Conservation (phyloP, 768 basidiomycete genomes). For the Mycena amicta region DNA sequence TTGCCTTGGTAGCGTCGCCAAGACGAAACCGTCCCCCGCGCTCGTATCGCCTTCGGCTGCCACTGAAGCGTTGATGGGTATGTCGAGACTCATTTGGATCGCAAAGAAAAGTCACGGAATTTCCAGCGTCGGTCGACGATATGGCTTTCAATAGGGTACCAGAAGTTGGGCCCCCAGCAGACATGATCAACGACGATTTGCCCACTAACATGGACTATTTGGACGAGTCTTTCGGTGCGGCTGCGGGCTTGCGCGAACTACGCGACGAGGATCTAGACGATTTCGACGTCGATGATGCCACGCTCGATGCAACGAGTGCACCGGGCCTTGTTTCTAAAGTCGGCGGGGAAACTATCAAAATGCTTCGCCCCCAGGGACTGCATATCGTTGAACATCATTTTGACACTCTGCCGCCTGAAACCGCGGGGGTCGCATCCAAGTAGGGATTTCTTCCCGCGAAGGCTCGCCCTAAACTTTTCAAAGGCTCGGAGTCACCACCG, state of each 20-base stretch:
- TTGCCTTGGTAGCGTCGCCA: constrained; percentile 34
- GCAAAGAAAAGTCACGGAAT: not conserved
- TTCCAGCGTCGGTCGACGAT: constrained; percentile 75
- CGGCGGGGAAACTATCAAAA: constrained; percentile 85
- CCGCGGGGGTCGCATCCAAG: constrained; percentile 47
- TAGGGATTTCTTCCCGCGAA: constrained; percentile 26
- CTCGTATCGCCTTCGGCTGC: constrained; percentile 30
- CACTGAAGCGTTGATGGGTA: constrained; percentile 40
- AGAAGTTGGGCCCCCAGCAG: constrained; percentile 76
- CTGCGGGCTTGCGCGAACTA: constrained; percentile 74
- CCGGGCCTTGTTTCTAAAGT: constrained; percentile 57
- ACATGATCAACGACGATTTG: constrained; percentile 90
- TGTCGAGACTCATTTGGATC: constrained; percentile 2
- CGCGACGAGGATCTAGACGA: constrained; percentile 75
- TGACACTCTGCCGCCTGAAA: constrained; percentile 61
- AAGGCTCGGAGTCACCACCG: constrained; percentile 48
- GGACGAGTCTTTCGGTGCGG: constrained; percentile 77
- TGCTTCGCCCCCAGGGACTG: constrained; percentile 68
- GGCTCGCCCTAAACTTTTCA: constrained; percentile 6
- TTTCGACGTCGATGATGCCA: constrained; percentile 47
- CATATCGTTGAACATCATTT: constrained; percentile 75
- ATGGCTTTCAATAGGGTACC: constrained; percentile 76
- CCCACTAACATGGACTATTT: constrained; percentile 89
- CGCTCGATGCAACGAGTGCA: constrained; percentile 31
- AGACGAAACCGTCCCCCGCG: constrained; percentile 32